These are phyloP conservation scores for Colletotrichum chlorophyti DNA, from an alignment of 2,329 filamentous ascomycete species.

Conservation along the genomic window DNA sequence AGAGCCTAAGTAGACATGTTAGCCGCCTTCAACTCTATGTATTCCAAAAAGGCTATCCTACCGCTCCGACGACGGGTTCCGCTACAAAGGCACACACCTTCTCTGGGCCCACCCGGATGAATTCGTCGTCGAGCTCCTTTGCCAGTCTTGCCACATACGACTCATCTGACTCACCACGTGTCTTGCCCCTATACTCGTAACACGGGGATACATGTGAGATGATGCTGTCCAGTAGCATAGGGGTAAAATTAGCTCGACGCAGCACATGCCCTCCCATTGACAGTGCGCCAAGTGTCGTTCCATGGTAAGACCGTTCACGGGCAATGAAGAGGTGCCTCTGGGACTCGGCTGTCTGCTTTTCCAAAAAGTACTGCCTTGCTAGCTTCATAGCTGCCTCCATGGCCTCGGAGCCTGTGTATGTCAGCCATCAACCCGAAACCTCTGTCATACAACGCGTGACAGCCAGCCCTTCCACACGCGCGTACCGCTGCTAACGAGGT, in stretches of 20 bases:
- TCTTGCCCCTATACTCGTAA: conserved; percentile 67
- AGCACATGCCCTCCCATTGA: conserved; percentile 67
- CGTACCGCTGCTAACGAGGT: conserved; percentile 46
- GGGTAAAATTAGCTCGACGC: conserved; percentile 67
- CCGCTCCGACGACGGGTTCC: conserved; percentile 78
- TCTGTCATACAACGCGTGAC: neutral
- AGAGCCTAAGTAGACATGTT: conserved; percentile 52
- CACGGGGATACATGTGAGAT: conserved; percentile 71
- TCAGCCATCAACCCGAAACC: neutral
- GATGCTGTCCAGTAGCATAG: conserved; percentile 60
- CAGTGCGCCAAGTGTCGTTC: conserved; percentile 72
- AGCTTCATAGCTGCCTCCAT: conserved; percentile 57
- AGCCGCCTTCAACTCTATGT: neutral
- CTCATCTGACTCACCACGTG: conserved; percentile 56
- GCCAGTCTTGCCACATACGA: conserved; percentile 68
- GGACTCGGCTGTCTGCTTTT: conserved; percentile 53
- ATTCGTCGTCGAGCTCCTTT: conserved; percentile 71
- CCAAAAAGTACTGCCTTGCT: conserved; percentile 54
- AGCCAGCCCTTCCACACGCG: neutral
- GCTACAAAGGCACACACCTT: conserved; percentile 76
- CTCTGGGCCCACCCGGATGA: conserved; percentile 66
- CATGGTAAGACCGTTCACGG: conserved; percentile 73
- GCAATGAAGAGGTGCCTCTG: conserved; percentile 71
- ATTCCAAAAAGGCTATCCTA: too few species aligned
- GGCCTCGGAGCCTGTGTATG: conserved; percentile 57